Conservation (phyloP, 1,139 yeast genomes). For the Hemisphaericaspora subhashii region DNA sequence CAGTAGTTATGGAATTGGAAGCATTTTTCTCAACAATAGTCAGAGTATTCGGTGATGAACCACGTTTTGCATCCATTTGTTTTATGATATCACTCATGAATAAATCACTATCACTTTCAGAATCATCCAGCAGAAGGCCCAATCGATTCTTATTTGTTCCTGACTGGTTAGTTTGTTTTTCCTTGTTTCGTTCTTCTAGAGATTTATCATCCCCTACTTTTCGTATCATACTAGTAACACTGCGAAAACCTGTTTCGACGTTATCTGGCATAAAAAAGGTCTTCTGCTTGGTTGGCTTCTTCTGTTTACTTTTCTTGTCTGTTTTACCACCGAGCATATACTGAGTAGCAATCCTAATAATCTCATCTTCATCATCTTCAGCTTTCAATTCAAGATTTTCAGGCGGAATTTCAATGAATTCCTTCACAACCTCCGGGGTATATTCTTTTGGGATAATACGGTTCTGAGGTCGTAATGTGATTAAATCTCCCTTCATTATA, state of each 20-base stretch:
- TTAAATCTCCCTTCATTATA: conserved; percentile 43
- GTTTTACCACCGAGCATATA: conserved; percentile 32
- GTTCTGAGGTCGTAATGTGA: conserved; percentile 49
- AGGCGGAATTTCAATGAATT: conserved; percentile 63
- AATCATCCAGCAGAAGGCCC: conserved; percentile 8
- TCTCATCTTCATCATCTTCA: conserved; percentile 64
- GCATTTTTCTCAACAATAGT: background rate
- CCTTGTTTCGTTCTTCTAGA: conserved; percentile 12
- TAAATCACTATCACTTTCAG: conserved; percentile 9
- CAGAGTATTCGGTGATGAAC: background rate
- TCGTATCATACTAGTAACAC: conserved; percentile 53
- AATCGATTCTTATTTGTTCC: conserved; percentile 1
- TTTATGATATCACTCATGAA: conserved; percentile 2
- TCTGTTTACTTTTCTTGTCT: conserved; percentile 28
- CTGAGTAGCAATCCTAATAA: conserved; percentile 60
- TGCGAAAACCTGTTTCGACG: conserved; percentile 67
- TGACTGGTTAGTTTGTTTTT: conserved; percentile 2
- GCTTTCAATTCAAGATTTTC: conserved; percentile 59
- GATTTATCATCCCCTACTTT: conserved; percentile 21
- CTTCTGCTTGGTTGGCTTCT: conserved; percentile 29
- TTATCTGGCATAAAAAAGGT: conserved; percentile 84
- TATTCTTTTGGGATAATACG: conserved; percentile 63
- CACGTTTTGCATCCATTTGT: conserved; percentile 1
- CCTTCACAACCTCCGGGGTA: conserved; percentile 57
- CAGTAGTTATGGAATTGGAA: background rate